A percentile compares a stretch with the other conserved stretches of the same genome.
Evolutionary conservation across 1,284 basidiomycete species (phyloP).

Genomic region (Cutaneotrichosporon sp.): DNA sequence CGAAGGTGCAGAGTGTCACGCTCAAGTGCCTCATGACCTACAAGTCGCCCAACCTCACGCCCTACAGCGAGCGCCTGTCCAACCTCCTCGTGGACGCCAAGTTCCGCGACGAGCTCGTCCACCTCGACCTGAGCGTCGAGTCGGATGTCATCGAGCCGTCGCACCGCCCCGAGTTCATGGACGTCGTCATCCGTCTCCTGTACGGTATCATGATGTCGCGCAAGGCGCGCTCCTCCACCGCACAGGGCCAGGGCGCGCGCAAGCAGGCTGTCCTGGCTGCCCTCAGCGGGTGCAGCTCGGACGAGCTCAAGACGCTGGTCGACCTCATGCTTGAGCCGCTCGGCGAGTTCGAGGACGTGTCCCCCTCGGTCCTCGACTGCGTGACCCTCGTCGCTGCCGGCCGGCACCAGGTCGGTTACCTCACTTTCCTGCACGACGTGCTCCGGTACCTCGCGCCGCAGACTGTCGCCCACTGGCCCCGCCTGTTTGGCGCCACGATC

Average conservation of each 20-base stretch:
- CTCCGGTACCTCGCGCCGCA: slow-evolving; percentile 75
- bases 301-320: slow-evolving; percentile 76
- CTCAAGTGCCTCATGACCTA: slow-evolving; percentile 82
- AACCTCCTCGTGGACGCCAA: slow-evolving; percentile 79
- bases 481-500: slow-evolving; percentile 67
- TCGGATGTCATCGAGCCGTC: slow-evolving; percentile 61
- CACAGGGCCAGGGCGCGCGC: slow-evolving; percentile 67
- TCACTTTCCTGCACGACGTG: slow-evolving; percentile 81
- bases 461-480: slow-evolving; percentile 69
- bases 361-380: slow-evolving; percentile 17
- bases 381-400: slow-evolving; percentile 54
- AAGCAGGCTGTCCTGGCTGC: slow-evolving; percentile 74
- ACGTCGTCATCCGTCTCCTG: slow-evolving; percentile 72
- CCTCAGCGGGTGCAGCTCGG: slow-evolving; percentile 68
- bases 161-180: slow-evolving; percentile 71
- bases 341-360: slow-evolving; percentile 27
- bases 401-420: slow-evolving; percentile 79
- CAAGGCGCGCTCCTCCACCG: slow-evolving; percentile 64
- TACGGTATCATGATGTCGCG: slow-evolving; percentile 89
- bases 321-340: slow-evolving; percentile 90
- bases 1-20: slow-evolving; percentile 71
- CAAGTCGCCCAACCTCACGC: slow-evolving; percentile 68
- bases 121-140: slow-evolving; percentile 63
- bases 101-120: slow-evolving; percentile 84
- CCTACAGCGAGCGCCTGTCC: slow-evolving; percentile 69